Conservation (phyloP, 2,329 filamentous ascomycete genomes). For the Penicillium corylophilum region DNA sequence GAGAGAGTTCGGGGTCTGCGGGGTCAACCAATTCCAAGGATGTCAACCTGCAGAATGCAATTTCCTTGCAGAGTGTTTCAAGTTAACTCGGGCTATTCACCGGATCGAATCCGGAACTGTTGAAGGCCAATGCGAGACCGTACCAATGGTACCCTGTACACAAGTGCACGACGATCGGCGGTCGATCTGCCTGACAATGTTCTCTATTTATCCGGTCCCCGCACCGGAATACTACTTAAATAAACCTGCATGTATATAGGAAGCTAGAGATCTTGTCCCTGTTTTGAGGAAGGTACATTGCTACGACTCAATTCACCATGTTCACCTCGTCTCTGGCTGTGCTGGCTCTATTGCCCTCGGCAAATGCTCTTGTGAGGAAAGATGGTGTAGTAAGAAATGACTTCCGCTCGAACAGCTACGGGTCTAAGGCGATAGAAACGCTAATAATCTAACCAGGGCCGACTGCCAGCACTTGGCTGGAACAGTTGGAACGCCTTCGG, state of each 20-base stretch:
- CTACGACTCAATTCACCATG: conserved; percentile 1
- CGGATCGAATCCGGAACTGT: background rate
- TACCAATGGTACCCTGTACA: background rate
- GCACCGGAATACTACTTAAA: conserved; percentile 1
- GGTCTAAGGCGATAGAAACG: background rate
- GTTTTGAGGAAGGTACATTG: background rate
- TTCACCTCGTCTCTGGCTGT: conserved; percentile 9
- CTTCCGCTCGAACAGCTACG: background rate
- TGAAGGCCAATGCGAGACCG: background rate
- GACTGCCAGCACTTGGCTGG: conserved; percentile 43
- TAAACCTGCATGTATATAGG: conserved; percentile 1
- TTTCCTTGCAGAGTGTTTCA: background rate
- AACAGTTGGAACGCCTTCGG: conserved; percentile 49
- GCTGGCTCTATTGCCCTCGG: conserved; percentile 18
- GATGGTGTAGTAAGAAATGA: conserved; percentile 26
- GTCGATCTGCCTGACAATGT: background rate
- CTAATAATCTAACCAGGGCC: conserved; percentile 18
- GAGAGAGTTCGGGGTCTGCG: background rate
- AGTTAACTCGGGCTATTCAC: background rate
- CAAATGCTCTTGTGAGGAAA: conserved; percentile 26
- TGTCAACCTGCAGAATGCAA: background rate
- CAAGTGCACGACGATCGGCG: background rate
- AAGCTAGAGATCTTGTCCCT: background rate
- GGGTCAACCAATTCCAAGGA: background rate
- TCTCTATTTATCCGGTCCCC: conserved; percentile 3